Base-by-base conservation (phyloP, 257 asterid species). In the Haberlea rhodopensis region DNA sequence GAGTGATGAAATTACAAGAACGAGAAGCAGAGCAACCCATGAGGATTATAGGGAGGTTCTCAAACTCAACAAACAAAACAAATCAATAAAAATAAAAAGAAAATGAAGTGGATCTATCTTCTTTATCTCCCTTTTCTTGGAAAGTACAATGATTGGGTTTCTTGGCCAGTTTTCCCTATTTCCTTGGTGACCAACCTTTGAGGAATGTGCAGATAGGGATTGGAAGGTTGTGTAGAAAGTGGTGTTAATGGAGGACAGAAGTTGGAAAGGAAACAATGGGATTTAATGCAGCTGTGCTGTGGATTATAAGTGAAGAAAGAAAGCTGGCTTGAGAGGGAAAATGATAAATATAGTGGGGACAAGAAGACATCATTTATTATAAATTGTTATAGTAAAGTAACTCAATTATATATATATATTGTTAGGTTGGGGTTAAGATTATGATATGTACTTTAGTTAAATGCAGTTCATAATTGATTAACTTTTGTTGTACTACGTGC, bases 21-120 rank as follows among this genome's bases (percentile, higher is more conserved):
- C 89, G 82, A 56, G 94, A 85, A 73, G 90, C 86, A 6, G 94
- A 75, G 76, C 87, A 83, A 20, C 94, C 94, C 94, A 85, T 85
- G 23, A 26, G 49, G 32, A 45, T 18, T 73, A 69, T 49, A 8
- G 8, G 22, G 16, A 62, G 57, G 76, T 57, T 49, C 6, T 37
- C n/a, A 45, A 31, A 68, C 60, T 57, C 52, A 40, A 60, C 52
- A 28, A 3, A 49, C 11, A 57, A 29, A 68, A 8, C 8, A 62
- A 61, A 34, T 5, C 27, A 10, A 52, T 0, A 24, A 46, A 57
- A 9, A 26, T 46, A 55, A 16, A 53, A 45, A 57, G 75, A 75
- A 69, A 69, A 37, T 11, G 79, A 70, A 76, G 51, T 3, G 66
- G 53, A 13, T 67, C 56, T 18, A 43, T 43, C 49, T 43, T 15